Evolutionary conservation across 73 alveolate genomes (phyloP), one percentile per base, ranked within the genome.

Genomic region (Blepharisma stoltei): DNA sequence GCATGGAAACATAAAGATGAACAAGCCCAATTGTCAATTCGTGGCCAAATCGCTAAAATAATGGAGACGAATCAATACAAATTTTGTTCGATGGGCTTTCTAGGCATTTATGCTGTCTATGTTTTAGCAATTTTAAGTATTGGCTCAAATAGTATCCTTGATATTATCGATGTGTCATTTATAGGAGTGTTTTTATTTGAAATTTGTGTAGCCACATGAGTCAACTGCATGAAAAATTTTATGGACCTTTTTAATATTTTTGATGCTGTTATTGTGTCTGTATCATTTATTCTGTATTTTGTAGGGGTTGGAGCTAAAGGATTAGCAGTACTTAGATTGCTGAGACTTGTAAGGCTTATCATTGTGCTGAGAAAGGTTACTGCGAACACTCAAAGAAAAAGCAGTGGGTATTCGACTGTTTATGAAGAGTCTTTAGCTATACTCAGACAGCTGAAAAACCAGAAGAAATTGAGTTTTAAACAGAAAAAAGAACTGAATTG

Each of bases 401-500:
- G 78, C 47, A 25, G 79, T 18, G 77, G 83, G 70, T 71, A 69
- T 38, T 48, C 82, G 32, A 87, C 88, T 65, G 89, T 90, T 7
- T 85, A 80, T 3, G 92, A 81, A 53, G 70, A 85, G 9, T 86
- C 86, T 9, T 80, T 88, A 18, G 84, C 86, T 37, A 88, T 88
- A 5, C 65, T 88, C 20, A 27, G 76, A 47, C 25, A 53, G 11
- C 53, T 88, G 27, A 54, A 49, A 14, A 88, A 84, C 0, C 70
- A 77, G 8, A 84, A 70, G 44, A 86, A 85, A 54, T 27, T 84
- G 6, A 49, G 79, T 32, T 25, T 67, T 9, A 27, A 68, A 8
- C 45, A 78, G 49, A 85, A 85, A 78, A 85, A 85, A 80, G 95
- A 88, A 43, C 88, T 88, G 27, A 80, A 77, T 47, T 88, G 95